Conservation (phyloP, 495 filamentous ascomycete species). For the Aspergillus haitiensis region DNA sequence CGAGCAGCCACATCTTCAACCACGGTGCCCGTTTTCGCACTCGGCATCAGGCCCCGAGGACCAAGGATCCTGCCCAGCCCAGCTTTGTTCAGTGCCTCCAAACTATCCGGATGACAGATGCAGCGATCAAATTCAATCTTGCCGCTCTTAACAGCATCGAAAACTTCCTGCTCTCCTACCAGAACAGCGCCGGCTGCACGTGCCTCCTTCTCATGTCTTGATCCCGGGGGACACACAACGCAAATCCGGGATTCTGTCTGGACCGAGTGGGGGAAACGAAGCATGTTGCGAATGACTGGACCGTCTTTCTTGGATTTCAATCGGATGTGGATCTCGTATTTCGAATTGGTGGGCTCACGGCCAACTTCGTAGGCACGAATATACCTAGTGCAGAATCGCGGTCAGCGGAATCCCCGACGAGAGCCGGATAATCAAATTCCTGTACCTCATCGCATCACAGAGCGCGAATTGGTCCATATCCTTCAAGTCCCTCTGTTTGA, state of each 20-base stretch:
- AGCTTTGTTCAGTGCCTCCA: slow-evolving; percentile 72
- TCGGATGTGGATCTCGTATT: slow-evolving; percentile 86
- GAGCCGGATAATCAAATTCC: slow-evolving; percentile 2
- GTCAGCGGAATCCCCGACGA: slow-evolving; percentile 19
- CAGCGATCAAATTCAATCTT: slow-evolving; percentile 84
- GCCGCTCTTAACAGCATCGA: slow-evolving; percentile 72
- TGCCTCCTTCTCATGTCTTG: slow-evolving; percentile 66
- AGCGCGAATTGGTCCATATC: slow-evolving; percentile 70
- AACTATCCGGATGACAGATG: slow-evolving; percentile 78
- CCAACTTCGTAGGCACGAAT: slow-evolving; percentile 92
- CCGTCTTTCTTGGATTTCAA: slow-evolving; percentile 79
- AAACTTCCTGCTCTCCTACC: slow-evolving; percentile 82
- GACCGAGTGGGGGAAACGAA: slow-evolving; percentile 86
- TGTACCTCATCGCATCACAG: slow-evolving; percentile 90
- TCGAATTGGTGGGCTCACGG: slow-evolving; percentile 62
- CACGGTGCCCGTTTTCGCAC: slow-evolving; percentile 79
- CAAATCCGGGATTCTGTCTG: slow-evolving; percentile 81
- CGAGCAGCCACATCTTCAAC: slow-evolving; percentile 70
- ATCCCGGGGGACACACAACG: slow-evolving; percentile 82
- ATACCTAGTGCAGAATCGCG: slow-evolving; percentile 56
- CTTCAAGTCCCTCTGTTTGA: slow-evolving; percentile 59
- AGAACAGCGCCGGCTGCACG: slow-evolving; percentile 71
- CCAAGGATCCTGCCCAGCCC: slow-evolving; percentile 78
- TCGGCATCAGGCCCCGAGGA: slow-evolving; percentile 90
- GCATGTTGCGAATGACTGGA: slow-evolving; percentile 78